These are phyloP conservation scores for Fusarium goolgardi DNA, from an alignment of 2,329 filamentous ascomycete species.

Conservation along the genomic window DNA sequence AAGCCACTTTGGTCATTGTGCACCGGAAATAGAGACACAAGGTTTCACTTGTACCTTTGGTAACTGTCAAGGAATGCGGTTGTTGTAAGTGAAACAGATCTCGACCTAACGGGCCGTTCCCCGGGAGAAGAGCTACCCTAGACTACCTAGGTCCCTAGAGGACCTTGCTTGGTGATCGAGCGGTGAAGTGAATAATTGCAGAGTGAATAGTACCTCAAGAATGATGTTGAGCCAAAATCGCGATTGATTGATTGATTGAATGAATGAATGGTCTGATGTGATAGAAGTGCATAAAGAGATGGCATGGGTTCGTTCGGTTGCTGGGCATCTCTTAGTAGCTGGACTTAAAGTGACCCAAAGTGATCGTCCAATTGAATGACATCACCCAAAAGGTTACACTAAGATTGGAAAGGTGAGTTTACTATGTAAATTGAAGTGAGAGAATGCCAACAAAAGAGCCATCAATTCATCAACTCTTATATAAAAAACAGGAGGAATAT, in stretches of 20 bases:
- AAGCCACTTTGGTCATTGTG: background rate
- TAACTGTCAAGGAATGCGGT: constrained; percentile 31
- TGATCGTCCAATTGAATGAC: constrained; percentile 32
- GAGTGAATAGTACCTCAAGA: background rate
- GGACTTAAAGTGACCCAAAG: background rate
- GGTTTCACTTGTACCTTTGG: background rate
- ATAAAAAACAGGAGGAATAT: background rate
- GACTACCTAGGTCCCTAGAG: background rate
- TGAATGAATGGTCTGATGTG: constrained; percentile 7
- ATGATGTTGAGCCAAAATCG: background rate
- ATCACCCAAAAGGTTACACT: constrained; percentile 29
- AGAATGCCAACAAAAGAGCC: constrained; percentile 27
- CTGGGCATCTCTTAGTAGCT: constrained; percentile 24
- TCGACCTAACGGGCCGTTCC: constrained; percentile 20
- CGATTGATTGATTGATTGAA: background rate
- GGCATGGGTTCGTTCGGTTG: constrained; percentile 18
- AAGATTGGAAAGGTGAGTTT: constrained; percentile 4
- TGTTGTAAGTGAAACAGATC: constrained; percentile 29
- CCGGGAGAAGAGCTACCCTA: constrained; percentile 26
- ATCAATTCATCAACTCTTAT: constrained; percentile 6
- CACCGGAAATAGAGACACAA: background rate
- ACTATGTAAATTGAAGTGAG: background rate
- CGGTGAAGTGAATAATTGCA: background rate
- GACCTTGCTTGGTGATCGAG: background rate
- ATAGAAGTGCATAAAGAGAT: constrained; percentile 12